These are phyloP conservation scores for Hanseniaspora sp. DNA, from an alignment of 1,139 yeast genomes.

Conservation along the genomic window DNA sequence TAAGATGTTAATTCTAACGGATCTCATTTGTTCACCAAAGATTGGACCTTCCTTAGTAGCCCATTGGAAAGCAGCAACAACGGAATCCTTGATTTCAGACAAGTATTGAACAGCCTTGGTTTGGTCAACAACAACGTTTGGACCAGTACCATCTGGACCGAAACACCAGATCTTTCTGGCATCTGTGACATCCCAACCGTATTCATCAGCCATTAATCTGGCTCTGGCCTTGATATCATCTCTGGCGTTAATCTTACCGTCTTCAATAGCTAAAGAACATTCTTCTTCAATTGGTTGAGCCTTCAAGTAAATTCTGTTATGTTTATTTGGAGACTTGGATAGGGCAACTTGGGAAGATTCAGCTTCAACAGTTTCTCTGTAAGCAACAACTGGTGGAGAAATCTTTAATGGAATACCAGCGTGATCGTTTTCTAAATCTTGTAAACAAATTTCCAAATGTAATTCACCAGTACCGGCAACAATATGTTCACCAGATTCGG, in stretches of 20 bases:
- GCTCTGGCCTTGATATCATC: constrained; percentile 99
- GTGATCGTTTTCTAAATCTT: constrained; percentile 95
- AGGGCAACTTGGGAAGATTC: constrained; percentile 93
- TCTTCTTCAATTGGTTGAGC: constrained; percentile 96
- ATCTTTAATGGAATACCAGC: constrained; percentile 98
- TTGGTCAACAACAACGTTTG: constrained; percentile 98
- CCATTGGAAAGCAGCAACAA: constrained; percentile 99
- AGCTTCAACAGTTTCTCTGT: constrained; percentile 95
- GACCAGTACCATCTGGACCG: constrained; percentile 99
- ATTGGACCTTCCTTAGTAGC: constrained; percentile 99
- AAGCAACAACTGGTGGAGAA: constrained; percentile 95
- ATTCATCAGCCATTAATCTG: constrained; percentile 96
- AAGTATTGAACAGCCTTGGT: constrained; percentile 99
- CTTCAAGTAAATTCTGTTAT: constrained; percentile 97
- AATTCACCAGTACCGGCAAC: constrained; percentile 99
- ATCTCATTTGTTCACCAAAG: constrained; percentile 92
- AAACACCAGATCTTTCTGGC: constrained; percentile 99
- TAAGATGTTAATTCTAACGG: constrained; percentile 93
- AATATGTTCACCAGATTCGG: constrained; percentile 97
- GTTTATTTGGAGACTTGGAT: constrained; percentile 99
- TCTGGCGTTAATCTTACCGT: constrained; percentile 84
- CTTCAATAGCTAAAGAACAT: constrained; percentile 82
- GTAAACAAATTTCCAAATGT: constrained; percentile 96
- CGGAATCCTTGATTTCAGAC: constrained; percentile 98
- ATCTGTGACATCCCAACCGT: constrained; percentile 98